phyloP scores from a whole-genome alignment of 108 stramenopile genomes.

The Phaeodactylum tricornutum region DNA sequence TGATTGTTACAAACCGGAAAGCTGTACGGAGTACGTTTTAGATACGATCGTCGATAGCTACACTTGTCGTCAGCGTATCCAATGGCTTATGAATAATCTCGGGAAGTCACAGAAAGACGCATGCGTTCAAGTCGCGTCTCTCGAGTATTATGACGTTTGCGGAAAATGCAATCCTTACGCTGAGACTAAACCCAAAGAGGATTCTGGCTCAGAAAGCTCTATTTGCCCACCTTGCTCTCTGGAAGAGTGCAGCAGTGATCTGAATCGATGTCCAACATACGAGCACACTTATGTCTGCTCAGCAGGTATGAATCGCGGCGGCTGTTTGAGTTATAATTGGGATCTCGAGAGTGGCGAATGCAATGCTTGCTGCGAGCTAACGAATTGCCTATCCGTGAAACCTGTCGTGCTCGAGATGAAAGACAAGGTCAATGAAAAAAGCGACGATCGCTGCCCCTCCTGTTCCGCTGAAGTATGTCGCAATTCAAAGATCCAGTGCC shows the following conservation, averaged over 20 bases:
- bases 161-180: slow-evolving; percentile 41
- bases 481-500: slow-evolving; percentile 30
- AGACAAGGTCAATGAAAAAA: slow-evolving; percentile 10
- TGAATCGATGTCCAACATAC: slow-evolving; percentile 50
- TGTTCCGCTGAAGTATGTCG: slow-evolving; percentile 31
- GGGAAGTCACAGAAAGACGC: slow-evolving; percentile 45
- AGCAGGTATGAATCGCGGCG: slow-evolving; percentile 39
- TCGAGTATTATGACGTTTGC: slow-evolving; percentile 38
- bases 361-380: slow-evolving; percentile 47
- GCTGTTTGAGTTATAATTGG: slow-evolving; percentile 51
- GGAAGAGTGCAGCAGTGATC: slow-evolving; percentile 35
- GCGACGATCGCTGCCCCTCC: slow-evolving; percentile 19
- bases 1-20: slow-evolving; percentile 47
- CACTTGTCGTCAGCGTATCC: slow-evolving; percentile 55
- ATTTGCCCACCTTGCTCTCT: slow-evolving; percentile 38
- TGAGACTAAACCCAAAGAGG: too few species aligned
- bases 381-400: slow-evolving; percentile 12
- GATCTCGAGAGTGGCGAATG: slow-evolving; percentile 20
- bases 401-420: slow-evolving; percentile 14
- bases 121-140: slow-evolving; percentile 41
- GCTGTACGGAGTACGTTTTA: slow-evolving; percentile 47
- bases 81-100: slow-evolving; percentile 40
- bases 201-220: too few species aligned
- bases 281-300: slow-evolving; percentile 54
- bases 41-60: slow-evolving; percentile 32